Conservation (phyloP, 345 rosid genomes). For the Euphorbia peplus region DNA sequence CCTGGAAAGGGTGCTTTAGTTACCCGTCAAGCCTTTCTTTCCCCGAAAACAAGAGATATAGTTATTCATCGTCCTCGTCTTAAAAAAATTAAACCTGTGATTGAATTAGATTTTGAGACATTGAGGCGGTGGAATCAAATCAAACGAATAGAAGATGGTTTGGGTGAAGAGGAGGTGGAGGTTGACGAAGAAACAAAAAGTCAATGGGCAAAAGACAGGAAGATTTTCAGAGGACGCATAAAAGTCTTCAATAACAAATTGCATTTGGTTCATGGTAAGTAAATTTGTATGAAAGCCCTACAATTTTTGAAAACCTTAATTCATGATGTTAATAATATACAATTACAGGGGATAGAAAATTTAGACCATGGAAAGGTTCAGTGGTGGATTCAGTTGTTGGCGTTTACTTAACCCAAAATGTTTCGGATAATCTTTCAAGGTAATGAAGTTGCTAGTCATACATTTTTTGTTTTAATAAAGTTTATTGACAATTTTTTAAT, state of each 20-base stretch:
- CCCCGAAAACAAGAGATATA: background rate
- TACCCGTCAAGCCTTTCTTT: background rate
- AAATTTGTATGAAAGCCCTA: background rate
- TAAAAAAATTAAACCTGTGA: slow-evolving; percentile 13
- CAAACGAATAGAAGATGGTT: slow-evolving; percentile 22
- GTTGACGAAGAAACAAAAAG: slow-evolving; percentile 21
- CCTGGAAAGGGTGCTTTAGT: background rate
- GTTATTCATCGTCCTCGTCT: too few relatives aligned
- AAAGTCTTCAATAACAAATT: slow-evolving; percentile 32
- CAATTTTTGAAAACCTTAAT: background rate
- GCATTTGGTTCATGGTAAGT: slow-evolving; percentile 53
- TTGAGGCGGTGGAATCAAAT: slow-evolving; percentile 37
- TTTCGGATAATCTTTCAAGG: slow-evolving; percentile 57
- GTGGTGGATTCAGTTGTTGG: slow-evolving; percentile 69
- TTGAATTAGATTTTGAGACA: slow-evolving; percentile 38
- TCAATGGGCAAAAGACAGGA: slow-evolving; percentile 38
- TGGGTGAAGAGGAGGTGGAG: slow-evolving; percentile 13
- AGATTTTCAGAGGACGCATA: slow-evolving; percentile 25
- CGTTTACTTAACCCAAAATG: slow-evolving; percentile 66
- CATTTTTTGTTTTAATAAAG: background rate
- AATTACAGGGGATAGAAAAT: slow-evolving; percentile 48
- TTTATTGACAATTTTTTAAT: background rate
- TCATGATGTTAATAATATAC: background rate
- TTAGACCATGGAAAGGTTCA: slow-evolving; percentile 60
- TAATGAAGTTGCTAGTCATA: slow-evolving; percentile 9